Base-by-base conservation (phyloP, 441 rosid genomes). In the Dalechampia spathulata region DNA sequence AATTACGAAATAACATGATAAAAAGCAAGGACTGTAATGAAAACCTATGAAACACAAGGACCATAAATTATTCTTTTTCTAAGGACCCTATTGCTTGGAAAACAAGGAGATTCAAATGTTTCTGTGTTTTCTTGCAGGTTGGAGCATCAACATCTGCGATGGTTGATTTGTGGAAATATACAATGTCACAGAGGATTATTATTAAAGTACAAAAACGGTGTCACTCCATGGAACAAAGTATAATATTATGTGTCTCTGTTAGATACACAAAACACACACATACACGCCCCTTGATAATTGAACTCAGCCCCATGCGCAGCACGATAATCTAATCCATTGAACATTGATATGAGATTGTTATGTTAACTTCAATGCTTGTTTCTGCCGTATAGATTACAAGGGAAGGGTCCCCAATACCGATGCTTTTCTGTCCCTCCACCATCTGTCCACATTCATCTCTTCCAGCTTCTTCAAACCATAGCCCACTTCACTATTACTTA, bases 261-360 rank as follows among this genome's bases (percentile, higher is more conserved):
- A n/a, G n/a, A n/a, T n/a, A n/a, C n/a, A n/a, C n/a, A n/a, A n/a
- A n/a, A n/a, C n/a, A n/a, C 68, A 55, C 2, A 9, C 36, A 37
- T 43, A 66, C 32, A 63, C 71, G 25, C 55, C 40, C 60, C 63
- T 43, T 67, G 51, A 64, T 67, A 43, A 55, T 43, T 69, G 13
- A 58, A 4, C 0, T 51, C 67, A 48, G 44, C 61, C 72, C 22
- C 66, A 60, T 65, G 73, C 78, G 74, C 50, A 54, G 26, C 74
- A 74, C 78, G 70, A 78, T 65, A 62, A 67, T 55, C 74, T 64
- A 61, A 76, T 83, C 77, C 89, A 75, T 71, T 80, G 87, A 75
- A 80, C 82, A 56, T 64, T 30, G 70, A 59, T 62, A 58, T 21
- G 46, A 52, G 65, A 57, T 60, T 52, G 14, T 36, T 52, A 22